phyloP scores from a whole-genome alignment of 192 early-diverging fungal species.

The Coemansia sp. region DNA sequence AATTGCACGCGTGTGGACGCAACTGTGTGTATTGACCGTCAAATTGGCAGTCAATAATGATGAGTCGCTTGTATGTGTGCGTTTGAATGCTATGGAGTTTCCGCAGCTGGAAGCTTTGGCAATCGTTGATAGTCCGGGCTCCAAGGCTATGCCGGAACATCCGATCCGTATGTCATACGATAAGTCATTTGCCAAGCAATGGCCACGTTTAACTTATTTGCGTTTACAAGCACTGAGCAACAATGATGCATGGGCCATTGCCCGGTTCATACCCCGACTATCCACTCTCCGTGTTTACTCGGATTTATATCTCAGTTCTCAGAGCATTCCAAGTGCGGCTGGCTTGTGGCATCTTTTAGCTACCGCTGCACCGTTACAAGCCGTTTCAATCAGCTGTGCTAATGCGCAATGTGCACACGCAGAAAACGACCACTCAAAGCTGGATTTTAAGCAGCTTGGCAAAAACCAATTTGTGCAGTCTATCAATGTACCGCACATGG shows the following conservation, averaged over 20 bases:
- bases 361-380: constrained; percentile 9
- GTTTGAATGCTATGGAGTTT: constrained; percentile 28
- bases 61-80: constrained; percentile 2
- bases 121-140: constrained; percentile 13
- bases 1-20: neutral
- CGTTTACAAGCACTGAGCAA: constrained; percentile 13
- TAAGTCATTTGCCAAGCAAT: constrained; percentile 28
- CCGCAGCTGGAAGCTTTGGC: constrained; percentile 16
- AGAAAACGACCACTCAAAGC: neutral
- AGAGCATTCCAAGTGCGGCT: constrained; percentile 3
- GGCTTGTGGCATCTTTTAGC: constrained; percentile 28
- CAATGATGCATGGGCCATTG: constrained; percentile 11
- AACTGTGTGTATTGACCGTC: constrained; percentile 5
- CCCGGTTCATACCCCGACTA: constrained; percentile 6
- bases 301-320: neutral
- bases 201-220: constrained; percentile 20
- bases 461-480: constrained; percentile 14
- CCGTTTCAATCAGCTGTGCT: constrained; percentile 8
- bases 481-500: constrained; percentile 14
- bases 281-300: constrained; percentile 3
- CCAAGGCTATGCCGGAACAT: constrained; percentile 1
- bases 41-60: neutral
- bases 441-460: constrained; percentile 16
- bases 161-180: constrained; percentile 18
- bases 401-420: neutral